Evolutionary conservation across 1,139 yeast genomes (phyloP), one percentile per base, ranked within the genome.

Genomic region (Candida freyschussii): DNA sequence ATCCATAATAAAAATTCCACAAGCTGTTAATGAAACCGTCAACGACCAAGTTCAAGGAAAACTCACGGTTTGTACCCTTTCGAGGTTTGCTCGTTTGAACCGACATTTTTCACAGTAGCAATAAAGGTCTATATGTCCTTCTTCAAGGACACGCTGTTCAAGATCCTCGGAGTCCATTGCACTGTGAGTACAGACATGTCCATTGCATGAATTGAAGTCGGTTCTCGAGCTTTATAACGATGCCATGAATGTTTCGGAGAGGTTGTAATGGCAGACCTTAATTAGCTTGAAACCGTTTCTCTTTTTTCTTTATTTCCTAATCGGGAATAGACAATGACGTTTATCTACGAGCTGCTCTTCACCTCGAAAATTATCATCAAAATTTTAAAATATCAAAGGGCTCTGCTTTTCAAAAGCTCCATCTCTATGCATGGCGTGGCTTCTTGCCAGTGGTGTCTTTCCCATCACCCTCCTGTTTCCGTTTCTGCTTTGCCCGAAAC

Each of bases 401-500:
- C 17, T 14, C 8, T 7, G n/a, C 17, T 13, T 15, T 26, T 9
- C 13, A 26, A 13, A 12, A 26, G 9, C 10, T 10, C 17, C 21
- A 21, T 21, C 7, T 17, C 18, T 22, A 13, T 28, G 21, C 11
- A 19, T 19, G 21, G 11, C 11, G 21, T 19, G 10, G 8, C 21
- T 19, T 19, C 8, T 19, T 19, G 11, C 21, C 21, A 19, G 21
- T 19, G 10, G 8, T 11, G 21, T 8, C 19, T 26, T 18, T 15
- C 4, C 25, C 26, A 2, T 15, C 35, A 16, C 21, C 21, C 13
- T 27, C 37, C 16, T 22, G 27, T 11, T 33, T 53, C 30, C 56
- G 50, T 39, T 59, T 60, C 36, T 36, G 56, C 53, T 52, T 61
- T 38, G 46, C 55, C 50, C 60, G 67, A 43, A 65, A 69, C 50